Percentiles rank a stretch among this genome's conserved stretches.
Evolutionary conservation across 345 rosid genomes (phyloP).

Genomic region (Syzygium aromaticum): DNA sequence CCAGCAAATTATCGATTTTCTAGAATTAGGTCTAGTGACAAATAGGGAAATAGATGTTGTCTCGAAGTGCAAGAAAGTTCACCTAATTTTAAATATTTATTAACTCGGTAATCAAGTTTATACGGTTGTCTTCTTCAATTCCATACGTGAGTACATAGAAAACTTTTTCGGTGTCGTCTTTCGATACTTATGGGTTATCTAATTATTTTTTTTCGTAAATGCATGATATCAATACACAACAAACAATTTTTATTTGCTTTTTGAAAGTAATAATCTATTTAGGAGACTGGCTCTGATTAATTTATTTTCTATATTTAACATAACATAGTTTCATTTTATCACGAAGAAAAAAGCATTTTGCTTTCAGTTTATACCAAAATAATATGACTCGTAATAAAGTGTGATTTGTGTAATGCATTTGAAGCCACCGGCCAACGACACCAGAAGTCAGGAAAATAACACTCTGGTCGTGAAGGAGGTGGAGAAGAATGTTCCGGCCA

Average conservation of each 20-base stretch:
- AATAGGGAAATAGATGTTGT: no score
- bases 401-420: neutral
- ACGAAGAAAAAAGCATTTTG: neutral
- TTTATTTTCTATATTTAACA: neutral
- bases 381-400: no score
- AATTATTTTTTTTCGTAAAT: no score
- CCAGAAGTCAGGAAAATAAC: constrained; percentile 50
- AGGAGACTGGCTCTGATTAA: neutral
- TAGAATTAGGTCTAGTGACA: no score
- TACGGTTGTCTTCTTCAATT: fast-evolving
- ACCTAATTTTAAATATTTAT: no score
- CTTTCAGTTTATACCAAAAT: neutral
- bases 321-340: no score
- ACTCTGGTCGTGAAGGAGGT: constrained; percentile 50
- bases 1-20: neutral
- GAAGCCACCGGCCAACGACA: constrained; percentile 65
- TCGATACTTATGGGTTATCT: neutral
- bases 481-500: constrained; percentile 62
- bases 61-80: no score
- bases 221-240: neutral
- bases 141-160: fast-evolving
- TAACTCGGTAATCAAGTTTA: neutral
- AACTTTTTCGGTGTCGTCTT: neutral
- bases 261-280: neutral
- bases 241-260: neutral